Base-by-base conservation (phyloP, 768 basidiomycete species). In the Suillus cothurnatus region DNA sequence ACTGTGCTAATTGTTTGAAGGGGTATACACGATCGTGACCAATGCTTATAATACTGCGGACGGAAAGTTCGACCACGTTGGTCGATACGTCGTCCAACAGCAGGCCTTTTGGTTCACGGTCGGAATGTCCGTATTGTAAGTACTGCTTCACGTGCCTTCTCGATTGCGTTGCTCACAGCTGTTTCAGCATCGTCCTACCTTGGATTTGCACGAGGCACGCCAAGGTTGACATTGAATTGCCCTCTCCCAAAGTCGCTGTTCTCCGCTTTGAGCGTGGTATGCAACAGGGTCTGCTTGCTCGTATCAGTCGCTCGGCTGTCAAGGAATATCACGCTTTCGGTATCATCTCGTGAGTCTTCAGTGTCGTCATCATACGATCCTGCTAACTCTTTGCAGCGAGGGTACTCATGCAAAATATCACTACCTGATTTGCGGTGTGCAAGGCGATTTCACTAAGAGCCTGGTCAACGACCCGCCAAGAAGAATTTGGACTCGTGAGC, bases 271-370 rank as follows among this genome's bases (percentile, higher is more conserved):
- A 87, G 75, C 86, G 91, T 70, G 91, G 92, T 60, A 93, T 93
- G 90, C 91, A 92, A 72, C 92, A 93, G 73, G 91, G 91, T 64
- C 81, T 93, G 34, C 81, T 93, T 39, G 87, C 87, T 26, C 85
- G 91, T 63, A 84, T 93, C 78, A 89, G 89, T 67, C 88, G 90
- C 41, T 85, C 85, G 23, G 82, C 88, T 38, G 82, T 92, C 67
- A 86, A 87, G 88, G 91, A 93, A 74, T 93, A 92, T 74, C 92
- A 93, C 73, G 89, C 90, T 38, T 93, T 93, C 66, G 91, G 91
- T 61, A 88, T 89, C 66, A 84, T 93, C 65, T 90, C 89, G 88
- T 91, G 75, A 28, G 88, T 73, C 19, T 41, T 61, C 9, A 47
- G 61, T 31, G 32, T 52, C 43, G 61, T 31, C 36, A 19, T 26